Base-by-base conservation (phyloP, 345 rosid species). In the Linum tenue region DNA sequence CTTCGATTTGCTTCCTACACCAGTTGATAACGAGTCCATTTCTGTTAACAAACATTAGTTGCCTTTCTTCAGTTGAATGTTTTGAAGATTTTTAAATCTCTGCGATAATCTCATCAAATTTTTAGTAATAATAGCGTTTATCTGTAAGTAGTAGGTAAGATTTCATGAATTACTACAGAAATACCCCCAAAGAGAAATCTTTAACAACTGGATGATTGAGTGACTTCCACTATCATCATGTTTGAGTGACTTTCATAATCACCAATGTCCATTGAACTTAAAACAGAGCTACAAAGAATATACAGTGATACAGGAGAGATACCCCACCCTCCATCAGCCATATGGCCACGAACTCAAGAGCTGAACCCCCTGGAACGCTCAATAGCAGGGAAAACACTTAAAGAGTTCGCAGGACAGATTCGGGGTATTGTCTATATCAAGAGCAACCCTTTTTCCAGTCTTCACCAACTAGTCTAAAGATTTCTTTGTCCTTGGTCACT, bases 1-100 rank as follows among this genome's bases (percentile, higher is more conserved):
- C 91, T 88, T 88, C 82, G 87, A 83, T 85, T 88, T 88, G 95
- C 91, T 87, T 85, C 95, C 90, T 87, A 87, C 79, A 87, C 88
- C 91, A 84, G 83, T 73, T 75, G 91, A 39, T 82, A 75, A 71
- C 85, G 84, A 77, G 84, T 88, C 91, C 89, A 70, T 74, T 84
- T 88, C 87, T 88, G 91, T 85, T 81, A 70, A 85, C 78, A 84
- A 79, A 88, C 85, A 81, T 76, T 84, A 72, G 83, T 76, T 77
- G 73, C 55, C 73, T 61, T 15, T 11, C 17, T 76, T 83, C 84
- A 82, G 88, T 84, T 79, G 77, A 67, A 69, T 62, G 75, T 78
- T 73, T 73, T 68, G 78, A 57, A 76, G 70, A 48, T 84, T 76
- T 69, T 77, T 76, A 64, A 70, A 63, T 64, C 77, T 70, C 58